Percentiles rank a stretch among this genome's conserved stretches.
Evolutionary conservation across 108 stramenopile species (phyloP).

Genomic region (Ochromonas danica): DNA sequence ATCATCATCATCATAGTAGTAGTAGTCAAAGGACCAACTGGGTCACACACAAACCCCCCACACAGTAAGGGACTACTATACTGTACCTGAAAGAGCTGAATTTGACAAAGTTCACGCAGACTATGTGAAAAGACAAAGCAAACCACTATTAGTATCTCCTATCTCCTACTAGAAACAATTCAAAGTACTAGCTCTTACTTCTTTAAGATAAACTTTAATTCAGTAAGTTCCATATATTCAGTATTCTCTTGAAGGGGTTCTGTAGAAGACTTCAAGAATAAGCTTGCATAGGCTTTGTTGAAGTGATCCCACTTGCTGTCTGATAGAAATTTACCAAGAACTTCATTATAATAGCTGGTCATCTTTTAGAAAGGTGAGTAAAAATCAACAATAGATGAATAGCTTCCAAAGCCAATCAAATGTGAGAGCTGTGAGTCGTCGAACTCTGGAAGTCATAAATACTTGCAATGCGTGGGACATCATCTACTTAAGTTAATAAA

Average conservation of each 20-base stretch:
- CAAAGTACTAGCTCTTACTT: not conserved
- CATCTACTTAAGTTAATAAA: too few species aligned
- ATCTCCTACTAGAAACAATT: not conserved
- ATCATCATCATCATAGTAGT: too few species aligned
- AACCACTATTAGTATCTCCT: not conserved
- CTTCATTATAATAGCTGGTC: too few species aligned
- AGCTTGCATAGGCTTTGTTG: too few species aligned
- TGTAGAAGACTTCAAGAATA: not conserved
- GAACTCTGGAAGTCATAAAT: too few species aligned
- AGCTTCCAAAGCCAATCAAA: too few species aligned
- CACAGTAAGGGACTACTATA: not conserved
- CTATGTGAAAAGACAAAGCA: not conserved
- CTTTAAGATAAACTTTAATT: slow-evolving; percentile 10
- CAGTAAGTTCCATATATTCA: slow-evolving; percentile 35
- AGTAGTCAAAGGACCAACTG: not conserved
- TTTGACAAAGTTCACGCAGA: not conserved
- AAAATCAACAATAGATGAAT: too few species aligned
- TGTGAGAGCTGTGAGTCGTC: too few species aligned
- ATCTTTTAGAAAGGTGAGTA: too few species aligned
- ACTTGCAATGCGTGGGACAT: too few species aligned
- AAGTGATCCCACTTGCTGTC: too few species aligned
- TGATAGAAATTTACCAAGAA: too few species aligned
- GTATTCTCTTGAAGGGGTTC: not conserved
- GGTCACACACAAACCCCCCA: not conserved
- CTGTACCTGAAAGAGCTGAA: slow-evolving; percentile 24